These are phyloP conservation scores for Alnus rubra DNA, from an alignment of 306 rosid species.

Conservation along the genomic window DNA sequence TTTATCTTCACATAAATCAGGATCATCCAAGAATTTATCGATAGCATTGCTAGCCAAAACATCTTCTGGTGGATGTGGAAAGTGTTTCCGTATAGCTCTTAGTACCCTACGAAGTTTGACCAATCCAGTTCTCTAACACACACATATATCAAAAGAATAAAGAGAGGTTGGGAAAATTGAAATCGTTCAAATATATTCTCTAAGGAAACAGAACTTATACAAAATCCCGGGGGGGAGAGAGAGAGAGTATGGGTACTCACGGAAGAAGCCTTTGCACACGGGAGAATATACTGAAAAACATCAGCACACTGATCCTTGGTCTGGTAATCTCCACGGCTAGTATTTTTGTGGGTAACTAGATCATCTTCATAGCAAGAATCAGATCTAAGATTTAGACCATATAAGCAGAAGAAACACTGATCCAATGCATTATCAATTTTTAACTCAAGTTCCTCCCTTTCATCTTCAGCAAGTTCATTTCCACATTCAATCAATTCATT, in stretches of 20 bases:
- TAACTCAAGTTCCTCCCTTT: conserved; percentile 87
- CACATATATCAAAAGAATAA: conserved; percentile 25
- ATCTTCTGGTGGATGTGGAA: conserved; percentile 88
- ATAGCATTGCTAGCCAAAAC: conserved; percentile 78
- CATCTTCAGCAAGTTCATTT: conserved; percentile 73
- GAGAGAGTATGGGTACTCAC: conserved; percentile 50
- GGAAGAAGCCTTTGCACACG: conserved; percentile 95
- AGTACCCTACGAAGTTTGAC: conserved; percentile 92
- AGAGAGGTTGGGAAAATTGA: conserved; percentile 30
- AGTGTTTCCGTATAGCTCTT: conserved; percentile 91
- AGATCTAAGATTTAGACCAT: conserved; percentile 86
- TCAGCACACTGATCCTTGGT: conserved; percentile 95
- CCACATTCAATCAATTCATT: conserved; percentile 53
- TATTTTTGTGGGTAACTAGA: conserved; percentile 78
- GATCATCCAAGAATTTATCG: conserved; percentile 88
- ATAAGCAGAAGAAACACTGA: conserved; percentile 93
- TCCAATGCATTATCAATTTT: conserved; percentile 84
- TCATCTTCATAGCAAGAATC: conserved; percentile 97
- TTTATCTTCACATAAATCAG: conserved; percentile 80
- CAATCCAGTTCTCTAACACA: conserved; percentile 80
- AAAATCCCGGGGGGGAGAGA: conserved; percentile 15
- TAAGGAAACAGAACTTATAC: conserved; percentile 20
- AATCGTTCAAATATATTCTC: conserved; percentile 11
- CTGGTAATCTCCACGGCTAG: conserved; percentile 95
- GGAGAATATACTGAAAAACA: conserved; percentile 92